Percentiles rank a stretch among this genome's conserved stretches.
Conservation (phyloP, 352 stramenopile species). For the Thalassiosira mediterranea region DNA sequence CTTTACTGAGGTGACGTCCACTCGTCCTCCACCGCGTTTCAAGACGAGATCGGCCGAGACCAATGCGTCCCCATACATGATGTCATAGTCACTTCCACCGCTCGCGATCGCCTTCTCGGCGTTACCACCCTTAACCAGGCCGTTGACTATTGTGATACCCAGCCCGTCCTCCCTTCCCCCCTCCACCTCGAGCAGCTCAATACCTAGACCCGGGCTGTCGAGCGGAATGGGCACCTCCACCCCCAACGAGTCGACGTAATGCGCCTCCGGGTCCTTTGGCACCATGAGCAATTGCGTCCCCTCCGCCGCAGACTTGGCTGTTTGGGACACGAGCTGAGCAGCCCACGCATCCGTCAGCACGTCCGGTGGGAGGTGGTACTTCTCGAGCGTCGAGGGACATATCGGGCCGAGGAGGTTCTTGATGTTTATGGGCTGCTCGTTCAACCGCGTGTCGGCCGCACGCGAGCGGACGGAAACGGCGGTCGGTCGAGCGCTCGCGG, state of each 20-base stretch:
- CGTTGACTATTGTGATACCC: constrained; percentile 72
- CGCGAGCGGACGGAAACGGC: background rate
- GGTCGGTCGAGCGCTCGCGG: no score
- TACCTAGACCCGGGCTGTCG: constrained; percentile 59
- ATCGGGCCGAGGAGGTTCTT: constrained; percentile 10
- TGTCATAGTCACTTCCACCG: constrained; percentile 9
- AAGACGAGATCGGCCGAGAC: constrained; percentile 32
- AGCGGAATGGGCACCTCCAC: constrained; percentile 50
- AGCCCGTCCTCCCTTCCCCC: constrained; percentile 75
- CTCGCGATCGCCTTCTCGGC: constrained; percentile 25
- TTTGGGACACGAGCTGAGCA: constrained; percentile 43
- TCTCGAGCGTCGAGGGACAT: constrained; percentile 33
- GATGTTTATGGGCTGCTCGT: constrained; percentile 20
- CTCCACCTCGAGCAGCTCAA: constrained; percentile 75
- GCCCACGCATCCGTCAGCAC: constrained; percentile 56
- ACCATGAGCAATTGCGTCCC: constrained; percentile 53
- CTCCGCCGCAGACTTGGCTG: constrained; percentile 13
- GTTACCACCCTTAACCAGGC: constrained; percentile 56
- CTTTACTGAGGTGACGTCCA: constrained; percentile 42
- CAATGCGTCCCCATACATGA: constrained; percentile 41
- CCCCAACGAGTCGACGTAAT: constrained; percentile 65
- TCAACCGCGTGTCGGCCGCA: background rate
- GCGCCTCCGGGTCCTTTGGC: constrained; percentile 53
- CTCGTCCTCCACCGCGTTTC: constrained; percentile 6
- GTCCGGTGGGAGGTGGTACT: constrained; percentile 60